Base-by-base conservation (phyloP, 257 asterid genomes). In the Rhazya stricta region DNA sequence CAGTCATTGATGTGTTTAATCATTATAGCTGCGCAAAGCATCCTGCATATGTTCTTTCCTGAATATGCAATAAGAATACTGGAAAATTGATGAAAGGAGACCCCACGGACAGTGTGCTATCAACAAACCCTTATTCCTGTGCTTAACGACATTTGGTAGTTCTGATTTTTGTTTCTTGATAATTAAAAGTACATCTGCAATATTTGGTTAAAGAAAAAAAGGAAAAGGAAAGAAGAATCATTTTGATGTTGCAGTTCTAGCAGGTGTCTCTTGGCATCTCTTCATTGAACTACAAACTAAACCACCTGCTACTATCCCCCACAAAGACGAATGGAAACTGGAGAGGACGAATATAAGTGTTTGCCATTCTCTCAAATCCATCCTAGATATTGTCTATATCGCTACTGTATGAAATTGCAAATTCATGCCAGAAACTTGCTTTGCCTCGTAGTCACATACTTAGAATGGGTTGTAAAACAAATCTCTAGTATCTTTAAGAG, bases 1-100 rank as follows among this genome's bases (percentile, higher is more conserved):
- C 81, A 76, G 68, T 71, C 51, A 78, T 62, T 78, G n/a, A 34
- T 15, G 29, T 54, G 61, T 12, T 29, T 18, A 5, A 19, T 32
- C 69, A 25, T 29, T 16, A 32, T 41, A 10, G 69, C 42, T 42
- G 5, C 57, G 29, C 13, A 57, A 57, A 57, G 76, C 76, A 73
- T 73, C 63, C 18, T 71, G 45, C 74, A 50, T 50, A 18, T 42
- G 13, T 54, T 4, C 76, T 37, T 19, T 36, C 21, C 37, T 37
- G 29, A 57, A 6, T 32, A 71, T 10, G 10, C 18, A 0, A 50
- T 30, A 57, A 19, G 37, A 15, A 30, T 70, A 48, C 42, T 21
- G 32, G 65, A 34, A 46, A 71, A 2, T 9, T 34, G 0, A 41
- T 56, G 68, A 6, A 51, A 71, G 18, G 76, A 27, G 18, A 6